A percentile compares a stretch with the other conserved stretches of the same genome.
phyloP scores from a whole-genome alignment of 225 moss, liverwort and hornwort genomes.

The Sphagnum tenellum region DNA sequence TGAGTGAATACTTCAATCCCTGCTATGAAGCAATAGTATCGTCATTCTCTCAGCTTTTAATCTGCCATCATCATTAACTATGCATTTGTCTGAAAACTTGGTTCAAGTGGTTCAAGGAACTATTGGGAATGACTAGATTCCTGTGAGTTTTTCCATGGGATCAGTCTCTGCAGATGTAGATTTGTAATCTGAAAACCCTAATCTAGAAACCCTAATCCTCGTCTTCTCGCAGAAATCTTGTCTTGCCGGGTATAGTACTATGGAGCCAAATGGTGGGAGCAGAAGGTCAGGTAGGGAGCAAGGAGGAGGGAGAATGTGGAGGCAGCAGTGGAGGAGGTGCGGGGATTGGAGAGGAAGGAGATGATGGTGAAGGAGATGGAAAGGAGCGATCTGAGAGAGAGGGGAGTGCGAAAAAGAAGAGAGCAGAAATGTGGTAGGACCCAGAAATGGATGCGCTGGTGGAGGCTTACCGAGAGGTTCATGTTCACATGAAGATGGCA shows the following conservation, averaged over 20 bases:
- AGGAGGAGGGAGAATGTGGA: conserved; percentile 31
- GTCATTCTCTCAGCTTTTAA: too few relatives aligned
- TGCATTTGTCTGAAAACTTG: too few relatives aligned
- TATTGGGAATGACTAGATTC: conserved; percentile 21
- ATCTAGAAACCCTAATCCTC: too few relatives aligned
- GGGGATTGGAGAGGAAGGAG: conserved; percentile 37
- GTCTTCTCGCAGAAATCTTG: too few relatives aligned
- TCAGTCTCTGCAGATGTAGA: too few relatives aligned
- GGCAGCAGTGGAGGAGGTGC: conserved; percentile 26
- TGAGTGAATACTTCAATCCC: too few relatives aligned
- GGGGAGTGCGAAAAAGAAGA: conserved; percentile 34
- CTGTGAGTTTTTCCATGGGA: conserved; percentile 1
- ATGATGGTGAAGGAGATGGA: conserved; percentile 28
- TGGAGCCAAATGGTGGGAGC: too few relatives aligned
- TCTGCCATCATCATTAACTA: too few relatives aligned
- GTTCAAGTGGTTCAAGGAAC: not conserved
- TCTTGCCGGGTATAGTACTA: too few relatives aligned
- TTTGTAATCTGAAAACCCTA: too few relatives aligned
- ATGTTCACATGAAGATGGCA: conserved; percentile 36
- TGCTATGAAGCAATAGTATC: too few relatives aligned
- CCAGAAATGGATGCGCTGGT: conserved; percentile 56
- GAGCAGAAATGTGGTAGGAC: conserved; percentile 63
- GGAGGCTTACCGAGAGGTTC: conserved; percentile 51
- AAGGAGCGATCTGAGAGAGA: conserved; percentile 36
- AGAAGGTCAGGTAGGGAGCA: not conserved